A percentile compares a stretch with the other conserved stretches of the same genome.
Conservation (phyloP, 2,329 filamentous ascomycete genomes). For the Hypomyces rosellus region DNA sequence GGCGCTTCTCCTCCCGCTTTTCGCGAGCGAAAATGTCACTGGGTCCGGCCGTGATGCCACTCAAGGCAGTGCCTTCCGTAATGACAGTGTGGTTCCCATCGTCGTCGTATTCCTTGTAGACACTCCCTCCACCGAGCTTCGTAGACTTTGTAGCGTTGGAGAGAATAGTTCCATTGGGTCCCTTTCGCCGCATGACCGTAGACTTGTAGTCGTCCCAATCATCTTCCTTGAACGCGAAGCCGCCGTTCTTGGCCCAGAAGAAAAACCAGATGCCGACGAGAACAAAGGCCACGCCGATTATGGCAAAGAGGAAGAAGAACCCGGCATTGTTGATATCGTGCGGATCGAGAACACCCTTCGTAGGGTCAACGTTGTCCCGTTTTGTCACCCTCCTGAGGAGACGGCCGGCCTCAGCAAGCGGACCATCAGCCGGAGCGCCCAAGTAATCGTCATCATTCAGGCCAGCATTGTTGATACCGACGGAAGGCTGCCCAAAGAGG, state of each 20-base stretch:
- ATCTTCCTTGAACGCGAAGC: constrained; percentile 72
- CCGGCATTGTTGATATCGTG: constrained; percentile 58
- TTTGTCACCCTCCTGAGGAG: constrained; percentile 30
- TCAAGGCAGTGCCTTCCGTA: constrained; percentile 41
- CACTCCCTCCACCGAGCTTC: constrained; percentile 78
- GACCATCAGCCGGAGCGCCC: constrained; percentile 30
- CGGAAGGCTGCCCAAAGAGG: constrained; percentile 23
- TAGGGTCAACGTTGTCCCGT: constrained; percentile 31
- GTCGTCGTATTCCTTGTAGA: constrained; percentile 66
- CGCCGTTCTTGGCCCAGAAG: constrained; percentile 95
- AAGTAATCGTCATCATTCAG: constrained; percentile 3
- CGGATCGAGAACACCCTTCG: constrained; percentile 45
- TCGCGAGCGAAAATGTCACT: constrained; percentile 51
- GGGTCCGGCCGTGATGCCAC: constrained; percentile 52
- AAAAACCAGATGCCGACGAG: constrained; percentile 88
- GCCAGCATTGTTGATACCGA: too few relatives aligned
- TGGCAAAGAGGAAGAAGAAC: constrained; percentile 78
- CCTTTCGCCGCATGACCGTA: constrained; percentile 81
- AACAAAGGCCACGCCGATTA: constrained; percentile 74
- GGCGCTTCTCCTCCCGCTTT: constrained; percentile 48
- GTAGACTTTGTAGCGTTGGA: constrained; percentile 78
- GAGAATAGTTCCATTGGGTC: constrained; percentile 81
- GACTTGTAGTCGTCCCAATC: constrained; percentile 99
- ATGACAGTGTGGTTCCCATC: constrained; percentile 40
- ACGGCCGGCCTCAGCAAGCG: constrained; percentile 35